Conservation (phyloP, 176 grass and related monocot species). For the Calamus simplicifolius region DNA sequence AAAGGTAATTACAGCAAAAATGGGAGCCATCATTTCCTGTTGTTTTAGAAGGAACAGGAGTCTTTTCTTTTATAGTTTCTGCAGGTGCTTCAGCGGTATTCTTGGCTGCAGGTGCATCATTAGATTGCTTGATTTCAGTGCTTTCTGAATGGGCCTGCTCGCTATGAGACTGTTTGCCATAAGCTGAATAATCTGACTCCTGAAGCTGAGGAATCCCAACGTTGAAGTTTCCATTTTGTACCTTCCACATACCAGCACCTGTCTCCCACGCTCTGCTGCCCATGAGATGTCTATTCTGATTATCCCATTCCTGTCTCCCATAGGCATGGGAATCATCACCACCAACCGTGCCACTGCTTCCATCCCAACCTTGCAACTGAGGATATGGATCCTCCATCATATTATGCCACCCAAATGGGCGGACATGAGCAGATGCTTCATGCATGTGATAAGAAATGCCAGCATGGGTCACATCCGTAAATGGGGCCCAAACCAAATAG, state of each 20-base stretch:
- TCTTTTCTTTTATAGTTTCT: slow-evolving; percentile 9
- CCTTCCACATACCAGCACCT: neutral
- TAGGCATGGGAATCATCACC: slow-evolving; percentile 16
- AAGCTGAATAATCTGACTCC: slow-evolving; percentile 3
- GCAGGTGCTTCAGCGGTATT: slow-evolving; percentile 1
- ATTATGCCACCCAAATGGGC: slow-evolving; percentile 28
- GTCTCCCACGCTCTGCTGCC: neutral
- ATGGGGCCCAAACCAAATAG: slow-evolving; percentile 24
- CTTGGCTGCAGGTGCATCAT: slow-evolving; percentile 8
- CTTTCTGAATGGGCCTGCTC: neutral
- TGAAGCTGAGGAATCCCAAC: slow-evolving; percentile 3
- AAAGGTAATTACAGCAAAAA: slow-evolving; percentile 29
- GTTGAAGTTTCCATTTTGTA: neutral
- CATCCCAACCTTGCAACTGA: slow-evolving; percentile 19
- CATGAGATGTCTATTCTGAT: slow-evolving; percentile 1
- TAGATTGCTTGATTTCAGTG: slow-evolving; percentile 17
- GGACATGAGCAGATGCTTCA: slow-evolving; percentile 20
- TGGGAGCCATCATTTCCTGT: slow-evolving; percentile 1
- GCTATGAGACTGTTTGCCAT: slow-evolving; percentile 1
- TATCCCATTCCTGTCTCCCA: slow-evolving; percentile 8
- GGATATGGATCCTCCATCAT: slow-evolving; percentile 15
- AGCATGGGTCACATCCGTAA: slow-evolving; percentile 20
- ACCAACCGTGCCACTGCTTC: slow-evolving; percentile 11
- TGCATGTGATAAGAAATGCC: slow-evolving; percentile 22
- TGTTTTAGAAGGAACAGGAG: slow-evolving; percentile 13